Evolutionary conservation across 306 rosid genomes (phyloP), one percentile per base, ranked within the genome.

Genomic region (Cucumis hystrix): DNA sequence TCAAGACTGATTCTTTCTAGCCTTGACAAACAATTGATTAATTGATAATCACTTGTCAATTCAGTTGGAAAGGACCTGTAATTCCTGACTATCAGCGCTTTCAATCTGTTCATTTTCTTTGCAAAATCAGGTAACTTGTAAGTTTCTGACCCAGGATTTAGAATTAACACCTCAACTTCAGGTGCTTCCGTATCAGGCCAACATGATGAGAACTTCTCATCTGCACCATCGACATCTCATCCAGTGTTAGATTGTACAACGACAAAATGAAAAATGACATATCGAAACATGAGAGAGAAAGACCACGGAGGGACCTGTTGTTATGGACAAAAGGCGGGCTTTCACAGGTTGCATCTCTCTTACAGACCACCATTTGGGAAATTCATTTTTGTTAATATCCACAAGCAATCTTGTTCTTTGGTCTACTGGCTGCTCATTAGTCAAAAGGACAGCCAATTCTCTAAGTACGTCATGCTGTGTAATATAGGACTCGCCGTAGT

Each of bases 1-100:
- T 91, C 96, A 3, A 91, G 75, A 68, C 92, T 86, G 79, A 93
- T 81, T 79, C 89, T 83, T 80, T 75, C 81, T 7, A 93, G 78
- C 55, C 57, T n/a, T 6, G 87, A 10, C 20, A 88, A 23, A 17
- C 68, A 75, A 39, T 35, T 51, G 59, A 89, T 79, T 4, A 89
- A 8, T 61, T 91, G 82, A 1, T 81, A 79, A 67, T 85, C 81
- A 14, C 77, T 79, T 40, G 45, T 28, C 61, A 91, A 10, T 1
- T 78, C 85, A 41, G 92, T 74, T 0, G 60, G 91, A 71, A 60
- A 74, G 74, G 70, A 74, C 39, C 85, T 87, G 64, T 83, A 79
- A 47, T 89, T 91, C 52, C 91, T 87, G 71, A 85, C 49, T 35
- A 86, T 80, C 8, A 93, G 13, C 73, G 80, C 91, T 83, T 91